phyloP scores from a whole-genome alignment of 768 basidiomycete genomes.

The Termitomyces sp. region DNA sequence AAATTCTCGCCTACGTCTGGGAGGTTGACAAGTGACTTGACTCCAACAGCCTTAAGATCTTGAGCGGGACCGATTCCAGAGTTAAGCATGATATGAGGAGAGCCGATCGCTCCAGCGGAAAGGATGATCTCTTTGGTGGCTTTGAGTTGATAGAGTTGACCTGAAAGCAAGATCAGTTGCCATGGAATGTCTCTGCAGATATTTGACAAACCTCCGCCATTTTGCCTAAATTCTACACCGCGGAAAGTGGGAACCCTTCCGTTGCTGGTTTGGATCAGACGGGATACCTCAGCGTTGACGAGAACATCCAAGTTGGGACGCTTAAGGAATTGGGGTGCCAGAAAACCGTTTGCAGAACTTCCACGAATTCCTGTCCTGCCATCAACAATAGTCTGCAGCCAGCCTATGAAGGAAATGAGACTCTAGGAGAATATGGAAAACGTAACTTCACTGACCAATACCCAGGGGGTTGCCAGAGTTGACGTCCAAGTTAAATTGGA shows the following conservation, averaged over 20 bases:
- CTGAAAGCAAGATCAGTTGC: not conserved
- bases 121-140: slow-evolving; percentile 58
- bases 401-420: slow-evolving; percentile 3
- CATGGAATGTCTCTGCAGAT: not conserved
- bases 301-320: slow-evolving; percentile 18
- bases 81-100: slow-evolving; percentile 35
- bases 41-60: slow-evolving; percentile 18
- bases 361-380: slow-evolving; percentile 10
- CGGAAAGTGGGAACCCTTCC: not conserved
- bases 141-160: slow-evolving; percentile 10
- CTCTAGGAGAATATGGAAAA: not conserved
- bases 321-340: slow-evolving; percentile 8
- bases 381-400: slow-evolving; percentile 15
- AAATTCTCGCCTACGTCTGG: slow-evolving; percentile 39
- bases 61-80: slow-evolving; percentile 34
- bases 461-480: slow-evolving; percentile 10
- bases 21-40: slow-evolving; percentile 26
- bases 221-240: slow-evolving; percentile 1
- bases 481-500: slow-evolving; percentile 5
- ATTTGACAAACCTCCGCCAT: not conserved
- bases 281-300: slow-evolving; percentile 17
- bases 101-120: slow-evolving; percentile 35
- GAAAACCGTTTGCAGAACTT: slow-evolving; percentile 21
- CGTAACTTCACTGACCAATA: not conserved
- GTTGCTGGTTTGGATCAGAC: slow-evolving; percentile 10